Base-by-base conservation (phyloP, 441 rosid genomes). In the Rhodomyrtus psidioides region DNA sequence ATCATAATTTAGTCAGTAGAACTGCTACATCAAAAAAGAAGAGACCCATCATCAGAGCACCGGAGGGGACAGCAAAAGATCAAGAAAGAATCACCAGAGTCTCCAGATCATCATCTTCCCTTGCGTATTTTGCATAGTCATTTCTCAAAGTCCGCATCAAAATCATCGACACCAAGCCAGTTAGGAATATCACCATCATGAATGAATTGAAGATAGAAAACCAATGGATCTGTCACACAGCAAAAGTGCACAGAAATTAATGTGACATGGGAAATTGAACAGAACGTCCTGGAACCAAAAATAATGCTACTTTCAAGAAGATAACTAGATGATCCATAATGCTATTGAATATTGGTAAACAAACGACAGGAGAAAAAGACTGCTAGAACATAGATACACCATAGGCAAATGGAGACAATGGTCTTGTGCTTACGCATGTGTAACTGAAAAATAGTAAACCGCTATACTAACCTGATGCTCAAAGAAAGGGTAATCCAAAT, bases 121-220 rank as follows among this genome's bases (percentile, higher is more conserved):
- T 93, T 56, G 99, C 99, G 90, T 97, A 97, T 89, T 97, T 97
- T 3, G 98, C 99, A 87, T 97, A 97, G 90, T 96, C 99, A 89
- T 97, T 97, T 92, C 99, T 93, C 44, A 97, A 96, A 83, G 99
- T 97, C 86, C 99, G 92, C 99, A 97, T 96, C 92, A 97, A 89
- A 88, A 97, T 97, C 99, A 97, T 96, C 16, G 99, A 95, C 86
- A 97, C 99, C 94, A 97, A 90, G 88, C 99, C 99, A 87, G 99
- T 97, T 86, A 97, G 96, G 89, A 97, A 97, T 90, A 97, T 97
- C 87, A 97, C 99, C 99, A 97, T 97, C 99, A 97, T 97, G 93
- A 96, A 97, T 27, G 99, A 97, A 90, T 97, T 97, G 91, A 97
- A 97, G 87, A 97, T 94, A 86, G 99, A 97, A 92, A 97, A 97